Evolutionary conservation across 2,329 filamentous ascomycete species (phyloP).

Genomic region (Seiridium cupressi): DNA sequence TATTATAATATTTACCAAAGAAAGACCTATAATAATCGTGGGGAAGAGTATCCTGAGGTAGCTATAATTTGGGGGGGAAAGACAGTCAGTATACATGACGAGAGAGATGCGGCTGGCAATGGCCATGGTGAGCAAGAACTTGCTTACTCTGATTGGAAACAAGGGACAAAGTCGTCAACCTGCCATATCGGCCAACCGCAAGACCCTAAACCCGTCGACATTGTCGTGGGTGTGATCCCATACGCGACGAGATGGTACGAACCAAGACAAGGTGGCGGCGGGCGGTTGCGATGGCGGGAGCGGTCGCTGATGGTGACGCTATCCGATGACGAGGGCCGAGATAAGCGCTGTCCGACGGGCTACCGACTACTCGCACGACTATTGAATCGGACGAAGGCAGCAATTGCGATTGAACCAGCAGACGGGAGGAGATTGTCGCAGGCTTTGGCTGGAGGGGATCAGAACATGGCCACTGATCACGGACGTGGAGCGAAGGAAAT

Average conservation of each 20-base stretch:
- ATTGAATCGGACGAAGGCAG: background rate
- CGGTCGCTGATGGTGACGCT: background rate
- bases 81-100: background rate
- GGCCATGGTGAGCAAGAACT: background rate
- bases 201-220: constrained; percentile 44
- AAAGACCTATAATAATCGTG: constrained; percentile 66
- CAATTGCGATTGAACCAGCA: background rate
- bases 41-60: constrained; percentile 82
- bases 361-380: background rate
- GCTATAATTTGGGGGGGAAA: constrained; percentile 39
- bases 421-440: background rate
- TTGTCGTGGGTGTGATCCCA: background rate
- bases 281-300: background rate
- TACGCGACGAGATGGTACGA: background rate
- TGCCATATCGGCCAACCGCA: constrained; percentile 61
- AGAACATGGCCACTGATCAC: background rate
- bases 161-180: constrained; percentile 61
- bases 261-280: background rate
- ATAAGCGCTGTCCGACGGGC: background rate
- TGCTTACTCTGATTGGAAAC: constrained; percentile 66
- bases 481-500: background rate
- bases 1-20: constrained; percentile 63
- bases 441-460: background rate
- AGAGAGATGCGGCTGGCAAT: background rate
- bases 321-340: background rate